phyloP scores from a whole-genome alignment of 306 rosid species.

The Inga oerstediana region DNA sequence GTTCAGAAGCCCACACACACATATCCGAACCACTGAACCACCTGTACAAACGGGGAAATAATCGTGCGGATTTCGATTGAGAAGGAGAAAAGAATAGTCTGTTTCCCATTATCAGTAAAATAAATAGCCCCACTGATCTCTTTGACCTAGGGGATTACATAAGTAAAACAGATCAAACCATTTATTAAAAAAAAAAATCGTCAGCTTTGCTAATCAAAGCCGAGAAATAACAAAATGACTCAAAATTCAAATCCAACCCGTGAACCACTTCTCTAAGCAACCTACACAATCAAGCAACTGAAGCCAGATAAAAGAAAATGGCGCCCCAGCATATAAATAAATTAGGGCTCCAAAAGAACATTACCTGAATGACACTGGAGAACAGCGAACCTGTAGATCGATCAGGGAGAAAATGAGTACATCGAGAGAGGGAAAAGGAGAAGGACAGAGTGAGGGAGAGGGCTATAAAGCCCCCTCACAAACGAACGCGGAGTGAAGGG shows the following conservation, averaged over 20 bases:
- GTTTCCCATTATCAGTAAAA: not conserved
- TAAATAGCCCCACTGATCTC: not conserved
- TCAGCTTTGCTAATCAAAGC: not conserved
- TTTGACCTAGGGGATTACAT: not conserved
- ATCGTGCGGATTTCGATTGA: not conserved
- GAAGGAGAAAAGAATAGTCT: not conserved
- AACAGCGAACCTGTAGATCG: not conserved
- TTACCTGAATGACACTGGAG: slow-evolving; percentile 35
- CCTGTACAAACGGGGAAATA: not conserved
- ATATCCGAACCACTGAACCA: not conserved
- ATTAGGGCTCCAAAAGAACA: slow-evolving; percentile 14
- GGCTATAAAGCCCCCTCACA: slow-evolving; percentile 50
- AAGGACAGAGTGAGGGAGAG: slow-evolving; percentile 16
- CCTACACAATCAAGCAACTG: not conserved
- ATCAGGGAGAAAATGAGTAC: not conserved
- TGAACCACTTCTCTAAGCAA: not conserved
- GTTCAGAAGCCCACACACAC: not conserved
- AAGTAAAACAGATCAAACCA: not conserved
- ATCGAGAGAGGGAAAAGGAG: slow-evolving; percentile 22
- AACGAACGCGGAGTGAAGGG: not conserved
- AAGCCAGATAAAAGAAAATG: not conserved
- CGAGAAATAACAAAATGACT: not conserved
- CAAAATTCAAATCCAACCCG: not conserved
- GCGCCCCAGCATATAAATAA: not conserved
- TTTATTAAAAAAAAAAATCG: not conserved